Evolutionary conservation across 805 yeast species (phyloP), one percentile per base, ranked within the genome.

Genomic region (Pichia manshurica): DNA sequence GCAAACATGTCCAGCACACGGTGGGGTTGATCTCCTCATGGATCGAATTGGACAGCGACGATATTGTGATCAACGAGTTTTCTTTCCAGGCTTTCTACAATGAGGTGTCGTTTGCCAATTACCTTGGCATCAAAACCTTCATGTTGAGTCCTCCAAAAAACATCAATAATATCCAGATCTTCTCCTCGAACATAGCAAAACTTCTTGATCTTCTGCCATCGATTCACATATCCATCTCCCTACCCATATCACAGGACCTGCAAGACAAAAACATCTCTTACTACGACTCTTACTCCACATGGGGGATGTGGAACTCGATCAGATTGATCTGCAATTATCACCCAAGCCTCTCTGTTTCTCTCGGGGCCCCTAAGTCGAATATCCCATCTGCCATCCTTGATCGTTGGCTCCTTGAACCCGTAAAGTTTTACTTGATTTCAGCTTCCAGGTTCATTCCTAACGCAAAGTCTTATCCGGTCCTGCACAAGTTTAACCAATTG

Each of bases 221-320:
- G 38, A 64, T 61, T 60, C 65, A 63, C 45, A 65, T 72, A 9
- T 73, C 81, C 2, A 70, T 73, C 2, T 74, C 84, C 29, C 46
- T 72, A 56, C 75, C 79, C 7, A 65, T 75, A 15, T 75, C 71
- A 49, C 81, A 77, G 48, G 80, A 76, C 42, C 54, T 57, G 3
- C 25, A 38, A n/a, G 56, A 62, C 5, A 56, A 65, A 3, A 58
- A 59, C 32, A 22, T 52, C 1, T 49, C 57, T 8, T 58, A 62
- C 19, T 55, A 68, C 16, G 80, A 76, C 55, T 65, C 71, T 8
- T 61, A 82, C 29, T 78, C 82, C 3, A 79, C 84, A 2, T 84
- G 90, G 90, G 86, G 81, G 46, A 72, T 81, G 55, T 84, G 90
- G 90, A 79, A 82, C 54, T 71, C 84, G 1, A 74, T 84, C 3